Evolutionary conservation across 768 basidiomycete species (phyloP).

Genomic region (Pholiota conissans): DNA sequence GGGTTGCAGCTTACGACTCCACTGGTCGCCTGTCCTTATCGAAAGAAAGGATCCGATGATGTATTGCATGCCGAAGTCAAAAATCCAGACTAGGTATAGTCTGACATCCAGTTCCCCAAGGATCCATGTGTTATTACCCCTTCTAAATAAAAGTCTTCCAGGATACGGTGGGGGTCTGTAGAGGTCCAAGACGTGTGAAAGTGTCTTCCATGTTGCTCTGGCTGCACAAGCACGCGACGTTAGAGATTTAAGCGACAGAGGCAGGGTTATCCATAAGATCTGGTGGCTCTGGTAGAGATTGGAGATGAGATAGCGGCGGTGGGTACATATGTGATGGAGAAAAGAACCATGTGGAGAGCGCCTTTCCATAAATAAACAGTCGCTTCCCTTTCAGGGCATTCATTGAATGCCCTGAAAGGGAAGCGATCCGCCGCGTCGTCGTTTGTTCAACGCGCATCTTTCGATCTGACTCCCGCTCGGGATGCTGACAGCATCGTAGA

Average conservation of each 20-base stretch:
- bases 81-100: too few species aligned
- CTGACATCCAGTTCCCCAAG: background rate
- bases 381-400: background rate
- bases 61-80: background rate
- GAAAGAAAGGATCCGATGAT: background rate
- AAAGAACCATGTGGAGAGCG: background rate
- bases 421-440: background rate
- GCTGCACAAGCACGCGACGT: background rate
- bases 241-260: background rate
- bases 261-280: background rate
- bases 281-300: too few species aligned
- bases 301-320: too few species aligned
- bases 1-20: background rate
- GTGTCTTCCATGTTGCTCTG: background rate
- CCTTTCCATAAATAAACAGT: background rate
- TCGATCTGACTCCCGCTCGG: conserved; percentile 13
- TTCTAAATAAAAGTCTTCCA: background rate
- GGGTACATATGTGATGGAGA: background rate
- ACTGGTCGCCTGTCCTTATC: background rate
- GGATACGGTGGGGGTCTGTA: background rate
- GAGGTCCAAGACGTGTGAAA: background rate
- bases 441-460: background rate
- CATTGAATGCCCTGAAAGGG: background rate
- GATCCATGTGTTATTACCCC: background rate
- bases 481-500: conserved; percentile 18